Conservation (phyloP, 2,329 filamentous ascomycete species). For the Fusarium palustre region DNA sequence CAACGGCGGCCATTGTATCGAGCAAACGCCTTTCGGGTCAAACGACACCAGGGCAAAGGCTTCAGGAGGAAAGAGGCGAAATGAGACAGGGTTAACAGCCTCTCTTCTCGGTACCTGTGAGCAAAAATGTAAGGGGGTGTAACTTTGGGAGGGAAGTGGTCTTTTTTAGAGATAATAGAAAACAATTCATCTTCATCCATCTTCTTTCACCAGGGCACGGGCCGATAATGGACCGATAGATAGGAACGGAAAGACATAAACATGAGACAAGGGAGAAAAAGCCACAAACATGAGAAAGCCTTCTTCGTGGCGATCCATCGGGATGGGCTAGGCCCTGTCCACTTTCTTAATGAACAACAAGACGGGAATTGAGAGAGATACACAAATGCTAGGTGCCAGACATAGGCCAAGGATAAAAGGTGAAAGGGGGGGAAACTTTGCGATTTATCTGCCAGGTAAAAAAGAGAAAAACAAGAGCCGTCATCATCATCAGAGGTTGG, state of each 20-base stretch:
- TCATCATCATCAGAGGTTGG: constrained; percentile 40
- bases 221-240: constrained; percentile 38
- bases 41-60: constrained; percentile 11
- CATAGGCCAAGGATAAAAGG: constrained; percentile 30
- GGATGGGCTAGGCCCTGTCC: constrained; percentile 29
- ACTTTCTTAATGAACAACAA: constrained; percentile 39
- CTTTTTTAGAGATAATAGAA: constrained; percentile 28
- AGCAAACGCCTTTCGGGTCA: constrained; percentile 8
- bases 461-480: constrained; percentile 40
- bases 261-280: constrained; percentile 30
- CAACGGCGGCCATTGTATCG: background rate
- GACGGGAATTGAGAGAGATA: constrained; percentile 34
- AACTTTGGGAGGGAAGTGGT: constrained; percentile 14
- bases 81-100: constrained; percentile 11
- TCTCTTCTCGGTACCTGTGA: constrained; percentile 16
- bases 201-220: constrained; percentile 23
- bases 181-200: constrained; percentile 34
- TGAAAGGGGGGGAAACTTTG: constrained; percentile 40
- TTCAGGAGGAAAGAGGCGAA: background rate
- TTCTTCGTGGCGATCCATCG: constrained; percentile 48
- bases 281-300: constrained; percentile 45
- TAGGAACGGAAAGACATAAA: constrained; percentile 39
- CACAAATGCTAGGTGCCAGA: constrained; percentile 39
- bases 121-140: constrained; percentile 32
- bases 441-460: constrained; percentile 49